Conservation (phyloP, 805 yeast genomes). For the Yarrowia keelungensis region DNA sequence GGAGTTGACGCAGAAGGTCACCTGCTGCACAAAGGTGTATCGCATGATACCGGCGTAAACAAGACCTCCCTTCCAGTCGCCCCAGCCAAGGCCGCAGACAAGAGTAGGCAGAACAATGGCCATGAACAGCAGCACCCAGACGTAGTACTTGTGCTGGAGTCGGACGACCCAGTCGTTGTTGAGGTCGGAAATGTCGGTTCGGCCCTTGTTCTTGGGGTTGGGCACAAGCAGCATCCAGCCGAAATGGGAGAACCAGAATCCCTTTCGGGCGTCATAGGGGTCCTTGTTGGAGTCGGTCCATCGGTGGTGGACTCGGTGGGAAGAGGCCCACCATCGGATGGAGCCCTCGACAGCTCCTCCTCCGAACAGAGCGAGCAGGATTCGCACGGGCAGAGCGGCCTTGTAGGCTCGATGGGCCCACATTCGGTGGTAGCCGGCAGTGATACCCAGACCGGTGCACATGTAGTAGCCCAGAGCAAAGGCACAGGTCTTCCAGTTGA, state of each 20-base stretch:
- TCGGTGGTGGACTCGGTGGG: constrained; percentile 90
- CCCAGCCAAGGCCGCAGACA: constrained; percentile 71
- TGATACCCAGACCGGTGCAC: constrained; percentile 71
- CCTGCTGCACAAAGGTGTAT: constrained; percentile 76
- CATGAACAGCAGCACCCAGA: constrained; percentile 58
- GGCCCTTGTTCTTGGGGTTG: constrained; percentile 66
- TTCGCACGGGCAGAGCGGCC: constrained; percentile 55
- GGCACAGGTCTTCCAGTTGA: constrained; percentile 59
- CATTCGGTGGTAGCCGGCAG: constrained; percentile 83
- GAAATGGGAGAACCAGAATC: constrained; percentile 80
- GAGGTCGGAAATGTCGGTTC: constrained; percentile 72
- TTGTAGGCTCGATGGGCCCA: constrained; percentile 69
- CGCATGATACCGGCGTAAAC: constrained; percentile 80
- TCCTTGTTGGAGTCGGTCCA: constrained; percentile 87
- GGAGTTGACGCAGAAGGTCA: constrained; percentile 78
- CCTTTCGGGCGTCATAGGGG: constrained; percentile 84
- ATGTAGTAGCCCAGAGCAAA: constrained; percentile 64
- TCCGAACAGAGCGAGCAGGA: constrained; percentile 65
- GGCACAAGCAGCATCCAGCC: constrained; percentile 85
- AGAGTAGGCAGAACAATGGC: constrained; percentile 69
- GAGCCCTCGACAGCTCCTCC: constrained; percentile 79
- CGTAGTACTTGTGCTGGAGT: constrained; percentile 78
- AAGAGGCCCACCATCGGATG: constrained; percentile 76
- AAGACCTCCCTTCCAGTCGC: constrained; percentile 77
- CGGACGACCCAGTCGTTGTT: constrained; percentile 62